Evolutionary conservation across 2,329 filamentous ascomycete genomes (phyloP), one percentile per base, ranked within the genome.

Genomic region (Stachybotrys chartarum): DNA sequence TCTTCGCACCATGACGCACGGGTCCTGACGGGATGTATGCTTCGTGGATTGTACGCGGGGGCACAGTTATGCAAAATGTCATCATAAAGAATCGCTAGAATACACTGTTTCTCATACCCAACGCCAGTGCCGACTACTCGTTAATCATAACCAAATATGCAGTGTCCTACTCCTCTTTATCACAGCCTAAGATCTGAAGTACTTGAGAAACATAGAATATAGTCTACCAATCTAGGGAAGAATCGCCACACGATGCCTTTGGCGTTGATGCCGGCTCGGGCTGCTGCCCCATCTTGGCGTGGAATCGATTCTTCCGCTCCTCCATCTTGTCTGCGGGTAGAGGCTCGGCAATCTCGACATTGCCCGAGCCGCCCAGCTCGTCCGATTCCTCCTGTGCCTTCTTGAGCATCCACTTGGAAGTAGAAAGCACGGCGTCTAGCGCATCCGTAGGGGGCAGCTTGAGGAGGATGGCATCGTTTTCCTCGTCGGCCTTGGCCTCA

Each of bases 371-470:
- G 45, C 11, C 45, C 4, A 47, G 45, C 7, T 47, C 6, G 10
- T 47, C 45, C 7, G 45, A 3, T 6, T 47, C 45, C 45, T 47
- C 11, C 16, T 8, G 11, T n/a, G 45, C 86, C 70, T 86, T 87
- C 73, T 80, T 86, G 17, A 96, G 84, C 72, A 82, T 88, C 84
- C 89, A 96, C 72, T 83, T 86, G 63, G 78, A 77, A 1, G 91
- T 96, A 0, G 90, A 90, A 31, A 96, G 75, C 55, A 90, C 81
- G 1, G 79, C 80, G 68, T 96, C 91, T 49, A 96, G 76, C 73
- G 96, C 91, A 54, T 86, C 85, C 0, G 92, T 80, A 0, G 90
- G 86, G 18, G 91, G 91, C 31, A 96, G 76, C 71, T 87, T 87
- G 59, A 95, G 71, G 3, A 96, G 79, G 79, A 84, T 83, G 0